These are phyloP conservation scores for Yarrowia sp. DNA, from an alignment of 805 yeast genomes.

Conservation along the genomic window DNA sequence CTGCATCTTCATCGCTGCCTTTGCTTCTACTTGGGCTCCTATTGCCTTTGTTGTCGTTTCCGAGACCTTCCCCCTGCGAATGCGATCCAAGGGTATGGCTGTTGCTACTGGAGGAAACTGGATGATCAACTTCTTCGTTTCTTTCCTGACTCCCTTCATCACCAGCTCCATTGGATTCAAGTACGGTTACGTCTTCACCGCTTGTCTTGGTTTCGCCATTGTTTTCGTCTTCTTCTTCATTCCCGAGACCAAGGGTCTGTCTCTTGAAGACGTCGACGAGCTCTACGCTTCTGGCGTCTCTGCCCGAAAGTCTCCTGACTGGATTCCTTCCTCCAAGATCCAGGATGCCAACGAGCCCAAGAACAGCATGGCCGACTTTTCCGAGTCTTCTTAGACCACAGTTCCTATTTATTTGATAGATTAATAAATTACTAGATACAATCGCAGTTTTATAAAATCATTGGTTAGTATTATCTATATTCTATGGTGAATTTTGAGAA, in stretches of 20 bases:
- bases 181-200: conserved; percentile 62
- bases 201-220: conserved; percentile 55
- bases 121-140: conserved; percentile 50
- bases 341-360: neutral
- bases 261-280: conserved; percentile 78
- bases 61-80: conserved; percentile 56
- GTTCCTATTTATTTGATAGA: neutral
- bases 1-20: conserved; percentile 50
- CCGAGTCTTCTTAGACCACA: conserved; percentile 7
- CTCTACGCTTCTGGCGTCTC: conserved; percentile 38
- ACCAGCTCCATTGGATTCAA: conserved; percentile 58
- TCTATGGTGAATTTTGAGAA: neutral
- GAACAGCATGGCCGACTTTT: neutral
- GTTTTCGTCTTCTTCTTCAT: conserved; percentile 71
- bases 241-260: conserved; percentile 75
- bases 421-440: too few relatives aligned
- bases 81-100: conserved; percentile 65
- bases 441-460: too few relatives aligned
- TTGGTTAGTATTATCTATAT: neutral
- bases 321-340: conserved; percentile 43
- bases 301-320: conserved; percentile 42
- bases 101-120: conserved; percentile 47
- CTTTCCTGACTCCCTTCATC: conserved; percentile 68
- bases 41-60: conserved; percentile 69
- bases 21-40: conserved; percentile 60